Base-by-base conservation (phyloP, 257 asterid species). In the Leonotis leonurus region DNA sequence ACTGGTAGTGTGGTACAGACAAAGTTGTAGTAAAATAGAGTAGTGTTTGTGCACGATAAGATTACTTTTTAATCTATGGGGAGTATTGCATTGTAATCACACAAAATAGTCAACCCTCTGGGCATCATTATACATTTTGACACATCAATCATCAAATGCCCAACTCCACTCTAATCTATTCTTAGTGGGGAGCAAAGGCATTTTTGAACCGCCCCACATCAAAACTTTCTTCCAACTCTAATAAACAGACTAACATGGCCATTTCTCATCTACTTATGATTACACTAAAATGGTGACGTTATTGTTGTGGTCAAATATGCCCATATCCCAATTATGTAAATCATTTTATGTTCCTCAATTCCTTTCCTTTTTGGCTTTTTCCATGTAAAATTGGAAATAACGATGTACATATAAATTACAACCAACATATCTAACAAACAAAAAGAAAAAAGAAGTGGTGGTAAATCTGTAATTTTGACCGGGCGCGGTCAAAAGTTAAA, bases 391-490 rank as follows among this genome's bases (percentile, higher is more conserved):
- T n/a, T 45, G 16, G 17, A 2, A 39, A 52, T 29, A 33, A 50
- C 26, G 25, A 45, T 29, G 30, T 49, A 49, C 68, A 62, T 21
- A 24, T n/a, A 63, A 49, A 33, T 9, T 36, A 60, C 37, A 53
- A 32, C 12, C 3, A 51, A 43, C 17, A 69, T 13, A 44, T 26
- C 29, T 51, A 52, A 37, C 17, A 14, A 30, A 3, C 6, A 29
- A 5, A 29, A 29, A 3, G 62, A n/a, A 63, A 68, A 37, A 29
- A 12, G 39, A 1, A n/a, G n/a, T 17, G 53, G 73, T 80, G 86
- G 81, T 63, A 85, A 78, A 87, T 72, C 54, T 49, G 85, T 77
- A 77, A 71, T 74, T 59, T 1, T 46, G n/a, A 0, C 4, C 13
- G 27, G 40, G 45, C 16, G 32, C 50, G 3, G 82, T 76, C 78